Evolutionary conservation across 2,329 filamentous ascomycete species (phyloP).

Genomic region (Monosporascus sp.): DNA sequence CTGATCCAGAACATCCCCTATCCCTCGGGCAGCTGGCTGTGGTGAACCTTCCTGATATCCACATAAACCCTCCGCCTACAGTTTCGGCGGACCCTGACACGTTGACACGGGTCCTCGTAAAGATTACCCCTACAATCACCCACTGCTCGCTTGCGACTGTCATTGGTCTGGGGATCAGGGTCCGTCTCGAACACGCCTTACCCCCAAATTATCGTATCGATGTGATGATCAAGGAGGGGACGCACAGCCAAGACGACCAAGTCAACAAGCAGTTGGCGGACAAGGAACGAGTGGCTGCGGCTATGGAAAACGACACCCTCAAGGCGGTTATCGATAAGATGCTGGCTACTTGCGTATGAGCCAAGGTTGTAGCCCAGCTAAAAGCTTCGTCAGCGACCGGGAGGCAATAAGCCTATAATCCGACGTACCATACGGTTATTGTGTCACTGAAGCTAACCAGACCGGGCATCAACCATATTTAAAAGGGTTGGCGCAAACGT

Average conservation of each 20-base stretch:
- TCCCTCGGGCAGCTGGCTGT: slow-evolving; percentile 90
- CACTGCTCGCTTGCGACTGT: slow-evolving; percentile 96
- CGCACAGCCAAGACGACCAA: slow-evolving; percentile 90
- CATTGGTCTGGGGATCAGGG: slow-evolving; percentile 87
- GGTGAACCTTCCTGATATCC: slow-evolving; percentile 92
- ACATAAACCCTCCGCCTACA: slow-evolving; percentile 64
- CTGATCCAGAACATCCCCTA: slow-evolving; percentile 92
- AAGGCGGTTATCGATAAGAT: slow-evolving; percentile 88
- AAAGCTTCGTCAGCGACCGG: too few species aligned
- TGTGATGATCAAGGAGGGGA: slow-evolving; percentile 90
- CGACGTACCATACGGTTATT: not conserved
- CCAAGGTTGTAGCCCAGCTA: not conserved
- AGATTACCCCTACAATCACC: slow-evolving; percentile 93
- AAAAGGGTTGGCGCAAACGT: not conserved
- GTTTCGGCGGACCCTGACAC: slow-evolving; percentile 46
- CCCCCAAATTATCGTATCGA: slow-evolving; percentile 90
- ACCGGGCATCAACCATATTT: not conserved
- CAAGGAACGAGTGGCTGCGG: slow-evolving; percentile 93
- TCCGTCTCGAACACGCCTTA: slow-evolving; percentile 83
- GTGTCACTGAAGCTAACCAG: not conserved
- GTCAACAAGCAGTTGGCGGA: slow-evolving; percentile 96
- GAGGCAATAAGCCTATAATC: too few species aligned
- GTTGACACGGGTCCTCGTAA: slow-evolving; percentile 71
- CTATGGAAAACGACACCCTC: slow-evolving; percentile 86
- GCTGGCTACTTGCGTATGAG: slow-evolving; percentile 74